A percentile compares a stretch with the other conserved stretches of the same genome.
Conservation (phyloP, 2,329 filamentous ascomycete genomes). For the Neospermospora avenae region DNA sequence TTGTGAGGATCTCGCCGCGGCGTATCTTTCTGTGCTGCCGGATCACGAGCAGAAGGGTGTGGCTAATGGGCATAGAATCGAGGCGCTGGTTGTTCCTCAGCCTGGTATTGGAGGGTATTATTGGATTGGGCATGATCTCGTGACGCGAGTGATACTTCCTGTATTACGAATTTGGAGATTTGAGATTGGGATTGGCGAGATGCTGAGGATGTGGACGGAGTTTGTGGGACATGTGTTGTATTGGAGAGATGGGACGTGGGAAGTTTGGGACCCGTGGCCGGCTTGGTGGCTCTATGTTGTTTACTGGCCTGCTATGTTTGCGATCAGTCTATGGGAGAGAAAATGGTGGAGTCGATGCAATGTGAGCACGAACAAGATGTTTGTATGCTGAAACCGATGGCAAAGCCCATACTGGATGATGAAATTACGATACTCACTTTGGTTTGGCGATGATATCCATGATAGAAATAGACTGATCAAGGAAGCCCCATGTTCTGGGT, state of each 20-base stretch:
- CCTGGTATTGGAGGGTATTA: constrained; percentile 44
- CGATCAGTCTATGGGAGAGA: constrained; percentile 42
- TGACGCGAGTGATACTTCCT: constrained; percentile 49
- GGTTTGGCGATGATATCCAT: too few relatives aligned
- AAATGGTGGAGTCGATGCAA: constrained; percentile 62
- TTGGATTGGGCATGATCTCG: constrained; percentile 66
- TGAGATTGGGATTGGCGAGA: constrained; percentile 24
- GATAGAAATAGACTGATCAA: too few relatives aligned
- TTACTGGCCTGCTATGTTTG: constrained; percentile 53
- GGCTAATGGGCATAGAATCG: constrained; percentile 12
- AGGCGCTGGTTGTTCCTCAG: constrained; percentile 24
- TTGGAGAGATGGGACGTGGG: constrained; percentile 56
- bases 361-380: constrained; percentile 63
- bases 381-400: constrained; percentile 34
- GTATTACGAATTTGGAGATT: constrained; percentile 35
- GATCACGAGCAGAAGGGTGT: constrained; percentile 16
- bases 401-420: too few relatives aligned
- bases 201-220: constrained; percentile 26
- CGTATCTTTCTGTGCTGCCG: constrained; percentile 49
- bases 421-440: too few relatives aligned
- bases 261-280: constrained; percentile 53
- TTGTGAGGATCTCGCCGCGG: constrained; percentile 41
- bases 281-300: constrained; percentile 55
- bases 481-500: too few relatives aligned
- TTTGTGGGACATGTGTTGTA: constrained; percentile 41